These are phyloP conservation scores for Cucumis melo DNA, from an alignment of 306 rosid genomes.

Conservation along the genomic window DNA sequence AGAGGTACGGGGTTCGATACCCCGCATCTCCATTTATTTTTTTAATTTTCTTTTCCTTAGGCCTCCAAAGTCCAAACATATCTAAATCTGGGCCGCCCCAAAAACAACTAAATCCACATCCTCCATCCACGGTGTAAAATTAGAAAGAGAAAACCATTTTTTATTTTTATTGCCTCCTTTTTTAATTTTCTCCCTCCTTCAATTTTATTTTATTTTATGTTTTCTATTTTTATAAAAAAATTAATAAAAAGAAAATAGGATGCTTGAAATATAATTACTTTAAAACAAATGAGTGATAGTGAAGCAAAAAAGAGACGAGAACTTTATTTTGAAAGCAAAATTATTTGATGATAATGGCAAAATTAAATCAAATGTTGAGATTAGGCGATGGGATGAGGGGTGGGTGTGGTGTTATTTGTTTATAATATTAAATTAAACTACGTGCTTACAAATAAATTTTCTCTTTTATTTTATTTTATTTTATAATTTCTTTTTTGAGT, in stretches of 20 bases:
- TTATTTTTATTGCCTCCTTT: too few relatives aligned
- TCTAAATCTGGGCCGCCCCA: background rate
- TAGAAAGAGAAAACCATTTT: too few relatives aligned
- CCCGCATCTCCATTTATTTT: background rate
- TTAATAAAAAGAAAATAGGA: background rate
- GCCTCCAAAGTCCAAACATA: too few relatives aligned
- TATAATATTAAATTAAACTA: background rate
- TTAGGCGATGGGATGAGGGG: background rate
- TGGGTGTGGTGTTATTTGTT: background rate
- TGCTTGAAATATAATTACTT: background rate
- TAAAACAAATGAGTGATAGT: background rate
- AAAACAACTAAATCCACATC: background rate
- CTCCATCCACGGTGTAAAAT: too few relatives aligned
- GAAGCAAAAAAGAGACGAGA: background rate
- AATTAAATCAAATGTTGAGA: background rate
- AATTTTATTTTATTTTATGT: too few relatives aligned
- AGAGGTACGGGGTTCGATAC: background rate
- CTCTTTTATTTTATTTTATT: background rate
- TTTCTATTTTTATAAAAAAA: too few relatives aligned
- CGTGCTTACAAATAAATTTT: background rate
- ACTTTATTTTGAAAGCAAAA: background rate
- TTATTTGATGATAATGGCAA: background rate
- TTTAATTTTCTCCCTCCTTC: too few relatives aligned
- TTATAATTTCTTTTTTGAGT: background rate
- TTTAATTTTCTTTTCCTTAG: too few relatives aligned